phyloP scores from a whole-genome alignment of 169 alveolate genomes.

The Amoebophrya sp. region DNA sequence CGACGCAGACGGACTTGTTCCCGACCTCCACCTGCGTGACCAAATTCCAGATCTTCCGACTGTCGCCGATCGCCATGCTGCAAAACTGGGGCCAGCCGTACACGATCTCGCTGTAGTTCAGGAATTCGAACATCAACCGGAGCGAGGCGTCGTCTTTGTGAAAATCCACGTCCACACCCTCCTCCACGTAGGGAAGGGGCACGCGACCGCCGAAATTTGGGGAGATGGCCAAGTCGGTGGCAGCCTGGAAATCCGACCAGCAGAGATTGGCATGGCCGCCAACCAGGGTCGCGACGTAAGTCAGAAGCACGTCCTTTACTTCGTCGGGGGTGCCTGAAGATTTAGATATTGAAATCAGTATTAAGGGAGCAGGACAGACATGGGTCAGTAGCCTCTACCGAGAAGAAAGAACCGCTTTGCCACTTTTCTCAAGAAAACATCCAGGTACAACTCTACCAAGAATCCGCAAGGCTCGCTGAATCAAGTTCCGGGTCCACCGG shows the following conservation, averaged over 20 bases:
- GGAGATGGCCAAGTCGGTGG: not conserved
- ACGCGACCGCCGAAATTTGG: not conserved
- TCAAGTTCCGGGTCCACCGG: not conserved
- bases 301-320: not conserved
- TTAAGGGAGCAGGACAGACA: too few relatives aligned
- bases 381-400: too few relatives aligned
- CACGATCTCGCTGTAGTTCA: not conserved
- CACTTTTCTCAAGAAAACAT: too few relatives aligned
- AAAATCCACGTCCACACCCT: not conserved
- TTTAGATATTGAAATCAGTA: too few relatives aligned
- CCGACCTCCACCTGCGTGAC: not conserved
- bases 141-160: not conserved
- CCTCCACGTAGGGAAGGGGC: not conserved
- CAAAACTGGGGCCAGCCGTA: conserved; percentile 23
- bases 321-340: not conserved
- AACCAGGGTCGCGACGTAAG: not conserved
- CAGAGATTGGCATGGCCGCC: conserved; percentile 21
- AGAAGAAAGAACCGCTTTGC: too few relatives aligned
- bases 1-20: not conserved
- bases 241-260: conserved; percentile 19
- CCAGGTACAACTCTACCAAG: not conserved
- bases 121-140: not conserved
- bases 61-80: not conserved
- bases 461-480: not conserved
- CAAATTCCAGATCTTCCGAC: not conserved